phyloP scores from a whole-genome alignment of 176 grass and related monocot species.

The Thinopyrum elongatum region DNA sequence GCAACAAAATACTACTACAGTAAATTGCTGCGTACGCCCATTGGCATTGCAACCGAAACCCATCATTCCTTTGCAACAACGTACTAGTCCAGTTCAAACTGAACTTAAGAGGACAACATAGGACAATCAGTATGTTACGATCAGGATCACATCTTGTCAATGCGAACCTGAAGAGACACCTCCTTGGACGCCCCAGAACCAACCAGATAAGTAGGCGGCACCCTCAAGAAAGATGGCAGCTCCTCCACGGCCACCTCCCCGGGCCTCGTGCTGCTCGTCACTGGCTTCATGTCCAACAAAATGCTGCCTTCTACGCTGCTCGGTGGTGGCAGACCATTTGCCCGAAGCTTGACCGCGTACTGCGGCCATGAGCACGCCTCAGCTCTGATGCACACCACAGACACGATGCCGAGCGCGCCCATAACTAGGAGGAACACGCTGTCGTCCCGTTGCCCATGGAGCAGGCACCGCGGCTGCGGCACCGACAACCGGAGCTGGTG shows the following conservation, averaged over 20 bases:
- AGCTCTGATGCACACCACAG: not conserved
- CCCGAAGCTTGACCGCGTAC: not conserved
- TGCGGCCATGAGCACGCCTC: not conserved
- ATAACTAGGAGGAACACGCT: not conserved
- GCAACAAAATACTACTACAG: not conserved
- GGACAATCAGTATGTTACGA: too few species aligned
- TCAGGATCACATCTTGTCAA: not conserved
- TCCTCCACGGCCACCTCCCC: not conserved
- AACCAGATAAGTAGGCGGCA: not conserved
- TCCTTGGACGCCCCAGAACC: not conserved
- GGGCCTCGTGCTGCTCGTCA: not conserved
- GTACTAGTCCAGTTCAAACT: not conserved
- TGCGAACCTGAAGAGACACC: not conserved
- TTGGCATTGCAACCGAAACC: too few species aligned
- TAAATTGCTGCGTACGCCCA: too few species aligned
- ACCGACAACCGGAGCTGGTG: not conserved
- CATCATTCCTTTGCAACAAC: too few species aligned
- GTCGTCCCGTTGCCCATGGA: not conserved
- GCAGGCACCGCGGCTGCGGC: not conserved
- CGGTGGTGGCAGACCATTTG: not conserved
- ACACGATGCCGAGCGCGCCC: not conserved
- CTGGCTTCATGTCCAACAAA: not conserved
- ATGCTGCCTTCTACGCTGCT: not conserved
- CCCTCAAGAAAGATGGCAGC: not conserved
- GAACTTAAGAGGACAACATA: not conserved